phyloP scores from a whole-genome alignment of 257 asterid genomes.

The Petunia secreta region DNA sequence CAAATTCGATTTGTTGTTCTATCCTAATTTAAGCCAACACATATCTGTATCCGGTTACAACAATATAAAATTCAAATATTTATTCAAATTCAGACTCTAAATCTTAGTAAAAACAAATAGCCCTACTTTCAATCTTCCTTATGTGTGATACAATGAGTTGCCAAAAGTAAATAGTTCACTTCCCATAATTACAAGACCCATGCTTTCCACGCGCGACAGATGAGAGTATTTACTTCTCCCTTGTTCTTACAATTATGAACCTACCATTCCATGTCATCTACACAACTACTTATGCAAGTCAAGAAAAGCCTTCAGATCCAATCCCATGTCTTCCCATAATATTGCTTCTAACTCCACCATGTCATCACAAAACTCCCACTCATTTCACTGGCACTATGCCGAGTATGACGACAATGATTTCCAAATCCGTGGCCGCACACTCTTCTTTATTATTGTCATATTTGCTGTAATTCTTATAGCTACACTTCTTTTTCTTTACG shows the following conservation, averaged over 20 bases:
- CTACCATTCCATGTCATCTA: slow-evolving; percentile 20
- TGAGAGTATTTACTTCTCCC: neutral
- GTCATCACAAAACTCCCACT: slow-evolving; percentile 34
- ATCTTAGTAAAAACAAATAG: too few relatives aligned
- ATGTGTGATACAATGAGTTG: neutral
- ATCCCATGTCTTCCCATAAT: slow-evolving; percentile 8
- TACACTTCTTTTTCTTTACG: slow-evolving; percentile 58
- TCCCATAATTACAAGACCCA: neutral
- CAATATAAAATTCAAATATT: too few relatives aligned
- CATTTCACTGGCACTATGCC: slow-evolving; percentile 78
- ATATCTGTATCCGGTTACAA: too few relatives aligned
- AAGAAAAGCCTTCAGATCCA: slow-evolving; percentile 17
- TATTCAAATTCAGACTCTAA: too few relatives aligned
- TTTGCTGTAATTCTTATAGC: slow-evolving; percentile 49
- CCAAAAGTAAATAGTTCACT: neutral
- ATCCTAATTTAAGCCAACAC: too few relatives aligned
- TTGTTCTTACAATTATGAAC: neutral
- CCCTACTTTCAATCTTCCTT: neutral
- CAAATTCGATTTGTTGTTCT: too few relatives aligned
- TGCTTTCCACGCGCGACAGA: neutral
- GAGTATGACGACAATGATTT: slow-evolving; percentile 73
- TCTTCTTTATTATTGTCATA: slow-evolving; percentile 66
- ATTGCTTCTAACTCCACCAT: neutral
- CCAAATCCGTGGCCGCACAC: slow-evolving; percentile 72
- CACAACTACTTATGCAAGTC: neutral